phyloP scores from a whole-genome alignment of 2,329 filamentous ascomycete genomes.

The Leptosphaerulina australis region DNA sequence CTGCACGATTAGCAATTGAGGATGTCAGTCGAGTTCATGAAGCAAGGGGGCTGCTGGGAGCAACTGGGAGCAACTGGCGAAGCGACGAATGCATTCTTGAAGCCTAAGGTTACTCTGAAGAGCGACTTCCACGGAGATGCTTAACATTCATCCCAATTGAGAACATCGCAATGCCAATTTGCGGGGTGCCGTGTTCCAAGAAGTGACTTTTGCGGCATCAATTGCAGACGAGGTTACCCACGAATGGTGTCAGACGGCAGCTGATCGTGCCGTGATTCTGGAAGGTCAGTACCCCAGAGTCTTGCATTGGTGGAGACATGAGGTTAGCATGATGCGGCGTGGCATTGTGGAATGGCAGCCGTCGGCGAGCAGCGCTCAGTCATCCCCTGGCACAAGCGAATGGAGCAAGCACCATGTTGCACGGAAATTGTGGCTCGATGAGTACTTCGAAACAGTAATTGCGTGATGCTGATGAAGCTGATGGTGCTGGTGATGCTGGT shows the following conservation, averaged over 20 bases:
- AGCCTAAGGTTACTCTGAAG: conserved; percentile 12
- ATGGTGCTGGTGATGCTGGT: no score
- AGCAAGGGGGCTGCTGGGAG: conserved; percentile 8
- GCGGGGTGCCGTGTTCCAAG: conserved; percentile 30
- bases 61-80: conserved; percentile 13
- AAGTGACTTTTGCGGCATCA: not conserved
- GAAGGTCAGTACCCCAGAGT: conserved; percentile 26
- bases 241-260: conserved; percentile 23
- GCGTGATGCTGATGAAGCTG: conserved; percentile 1
- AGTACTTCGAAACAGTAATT: conserved; percentile 7
- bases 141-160: conserved; percentile 23
- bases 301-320: conserved; percentile 24
- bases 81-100: conserved; percentile 16
- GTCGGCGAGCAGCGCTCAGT: conserved; percentile 25
- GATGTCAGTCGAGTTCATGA: conserved; percentile 5
- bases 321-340: conserved; percentile 23
- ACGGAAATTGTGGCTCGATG: conserved; percentile 2
- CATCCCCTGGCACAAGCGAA: conserved; percentile 5
- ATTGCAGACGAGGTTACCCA: conserved; percentile 3
- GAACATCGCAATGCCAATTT: conserved; percentile 30
- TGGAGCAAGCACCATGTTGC: not conserved
- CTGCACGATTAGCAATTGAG: conserved; percentile 32
- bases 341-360: conserved; percentile 11
- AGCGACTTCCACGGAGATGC: conserved; percentile 42
- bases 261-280: conserved; percentile 23